Evolutionary conservation across 345 rosid species (phyloP).

Genomic region (Pugionium dolabratum): DNA sequence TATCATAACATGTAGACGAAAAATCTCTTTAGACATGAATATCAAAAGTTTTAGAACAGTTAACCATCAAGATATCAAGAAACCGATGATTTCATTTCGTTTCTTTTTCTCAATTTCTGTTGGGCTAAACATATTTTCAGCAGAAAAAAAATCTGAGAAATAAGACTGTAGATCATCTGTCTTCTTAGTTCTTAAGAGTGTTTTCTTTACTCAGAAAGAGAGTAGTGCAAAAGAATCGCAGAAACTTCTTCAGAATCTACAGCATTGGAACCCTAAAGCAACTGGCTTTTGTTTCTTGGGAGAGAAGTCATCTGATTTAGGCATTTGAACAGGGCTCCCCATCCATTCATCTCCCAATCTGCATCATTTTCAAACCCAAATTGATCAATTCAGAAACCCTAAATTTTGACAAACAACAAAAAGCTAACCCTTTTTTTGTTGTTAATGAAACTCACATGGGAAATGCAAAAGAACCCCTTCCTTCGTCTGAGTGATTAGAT

Average conservation of each 20-base stretch:
- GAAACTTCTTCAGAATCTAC: constrained; percentile 43
- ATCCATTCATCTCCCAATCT: constrained; percentile 67
- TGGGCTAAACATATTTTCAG: neutral
- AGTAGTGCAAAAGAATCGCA: constrained; percentile 19
- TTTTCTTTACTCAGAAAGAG: constrained; percentile 23
- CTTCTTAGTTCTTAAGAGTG: neutral
- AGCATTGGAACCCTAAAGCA: constrained; percentile 57
- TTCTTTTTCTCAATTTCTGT: neutral
- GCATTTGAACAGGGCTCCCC: constrained; percentile 81
- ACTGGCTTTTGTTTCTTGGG: constrained; percentile 49
- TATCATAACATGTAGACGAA: no score
- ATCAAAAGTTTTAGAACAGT: no score
- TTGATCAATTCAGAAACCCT: neutral
- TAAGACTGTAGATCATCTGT: neutral
- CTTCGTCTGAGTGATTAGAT: constrained; percentile 55
- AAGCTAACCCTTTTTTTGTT: no score
- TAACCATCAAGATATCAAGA: constrained; percentile 19
- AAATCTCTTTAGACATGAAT: no score
- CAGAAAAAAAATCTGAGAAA: neutral
- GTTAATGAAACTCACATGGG: constrained; percentile 55
- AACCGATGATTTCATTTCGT: neutral
- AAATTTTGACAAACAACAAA: no score
- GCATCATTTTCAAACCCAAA: constrained; percentile 31
- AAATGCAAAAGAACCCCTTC: constrained; percentile 69
- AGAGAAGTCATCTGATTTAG: constrained; percentile 52